Conservation (phyloP, 2,329 filamentous ascomycete genomes). For the Pseudonectria foliicola region DNA sequence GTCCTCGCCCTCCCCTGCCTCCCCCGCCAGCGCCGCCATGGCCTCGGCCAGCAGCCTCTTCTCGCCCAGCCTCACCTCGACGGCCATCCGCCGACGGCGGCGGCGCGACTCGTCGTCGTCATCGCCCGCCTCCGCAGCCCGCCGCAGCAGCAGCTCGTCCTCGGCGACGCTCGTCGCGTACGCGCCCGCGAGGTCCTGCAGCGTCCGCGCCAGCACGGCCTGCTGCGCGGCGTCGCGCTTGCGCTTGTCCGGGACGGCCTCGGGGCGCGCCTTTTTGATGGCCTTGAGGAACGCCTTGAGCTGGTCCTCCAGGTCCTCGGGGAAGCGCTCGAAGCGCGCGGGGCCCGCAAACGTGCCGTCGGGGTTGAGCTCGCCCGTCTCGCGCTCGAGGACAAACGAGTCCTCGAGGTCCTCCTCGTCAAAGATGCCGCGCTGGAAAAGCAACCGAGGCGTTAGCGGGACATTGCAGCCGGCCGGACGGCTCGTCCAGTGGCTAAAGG, state of each 20-base stretch:
- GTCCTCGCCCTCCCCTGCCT: background rate
- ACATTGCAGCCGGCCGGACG: too few relatives aligned
- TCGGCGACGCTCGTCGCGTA: slow-evolving; percentile 37
- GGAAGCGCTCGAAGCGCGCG: slow-evolving; percentile 34
- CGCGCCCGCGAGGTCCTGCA: slow-evolving; percentile 32
- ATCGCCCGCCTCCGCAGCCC: slow-evolving; percentile 26
- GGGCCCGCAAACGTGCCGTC: slow-evolving; percentile 37
- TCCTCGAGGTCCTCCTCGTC: slow-evolving; percentile 67
- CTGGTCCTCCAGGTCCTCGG: slow-evolving; percentile 45
- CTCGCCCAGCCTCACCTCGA: slow-evolving; percentile 63
- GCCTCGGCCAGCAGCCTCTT: slow-evolving; percentile 58
- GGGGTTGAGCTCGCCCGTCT: slow-evolving; percentile 43
- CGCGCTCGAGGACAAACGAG: slow-evolving; percentile 60
- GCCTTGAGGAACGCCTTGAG: slow-evolving; percentile 44
- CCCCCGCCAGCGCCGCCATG: slow-evolving; percentile 27
- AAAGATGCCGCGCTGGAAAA: slow-evolving; percentile 39
- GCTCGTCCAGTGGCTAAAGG: too few relatives aligned
- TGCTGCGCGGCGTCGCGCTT: slow-evolving; percentile 40
- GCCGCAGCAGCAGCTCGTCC: slow-evolving; percentile 32
- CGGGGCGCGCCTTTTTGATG: slow-evolving; percentile 36
- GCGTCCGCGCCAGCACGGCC: slow-evolving; percentile 31
- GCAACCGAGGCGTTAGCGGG: too few relatives aligned
- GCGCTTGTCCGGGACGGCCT: slow-evolving; percentile 40
- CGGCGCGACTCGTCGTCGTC: too few relatives aligned
- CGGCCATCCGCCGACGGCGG: slow-evolving; percentile 56